Evolutionary conservation across 176 grass and related monocot species (phyloP).

Genomic region (Elaeis guineensis): DNA sequence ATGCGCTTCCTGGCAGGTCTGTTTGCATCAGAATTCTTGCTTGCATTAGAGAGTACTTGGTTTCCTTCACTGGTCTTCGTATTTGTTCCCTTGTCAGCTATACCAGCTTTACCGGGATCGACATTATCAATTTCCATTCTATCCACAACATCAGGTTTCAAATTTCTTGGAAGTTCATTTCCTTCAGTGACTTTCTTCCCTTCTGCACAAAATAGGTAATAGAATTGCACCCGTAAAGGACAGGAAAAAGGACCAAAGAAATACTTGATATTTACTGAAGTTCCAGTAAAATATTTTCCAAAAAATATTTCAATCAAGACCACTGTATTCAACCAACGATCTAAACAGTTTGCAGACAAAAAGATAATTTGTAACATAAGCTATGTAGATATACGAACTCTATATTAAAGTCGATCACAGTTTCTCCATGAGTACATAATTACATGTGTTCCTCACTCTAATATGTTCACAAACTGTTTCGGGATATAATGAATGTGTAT

Average conservation of each 20-base stretch:
- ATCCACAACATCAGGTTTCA: constrained; percentile 20
- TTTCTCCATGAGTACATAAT: no score
- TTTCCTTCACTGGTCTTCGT: constrained; percentile 17
- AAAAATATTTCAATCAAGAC: no score
- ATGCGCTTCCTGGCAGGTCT: constrained; percentile 44
- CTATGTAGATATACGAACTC: no score
- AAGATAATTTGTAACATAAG: no score
- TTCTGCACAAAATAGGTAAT: constrained; percentile 25
- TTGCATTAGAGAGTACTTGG: neutral
- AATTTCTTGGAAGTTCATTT: constrained; percentile 5
- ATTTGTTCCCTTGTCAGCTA: constrained; percentile 11
- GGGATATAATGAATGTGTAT: no score
- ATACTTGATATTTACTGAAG: neutral
- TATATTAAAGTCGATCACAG: no score
- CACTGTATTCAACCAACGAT: no score
- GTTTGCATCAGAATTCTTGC: constrained; percentile 24
- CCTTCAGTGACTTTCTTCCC: constrained; percentile 32
- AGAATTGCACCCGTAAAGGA: neutral
- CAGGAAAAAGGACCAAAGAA: neutral
- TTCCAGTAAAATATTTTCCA: neutral
- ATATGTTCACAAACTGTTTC: no score
- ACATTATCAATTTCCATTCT: constrained; percentile 43
- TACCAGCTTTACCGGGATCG: constrained; percentile 20
- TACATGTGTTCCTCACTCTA: no score
- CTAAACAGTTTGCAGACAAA: no score